These are phyloP conservation scores for Colletotrichum graminicola DNA, from an alignment of 2,329 filamentous ascomycete species.

Conservation along the genomic window DNA sequence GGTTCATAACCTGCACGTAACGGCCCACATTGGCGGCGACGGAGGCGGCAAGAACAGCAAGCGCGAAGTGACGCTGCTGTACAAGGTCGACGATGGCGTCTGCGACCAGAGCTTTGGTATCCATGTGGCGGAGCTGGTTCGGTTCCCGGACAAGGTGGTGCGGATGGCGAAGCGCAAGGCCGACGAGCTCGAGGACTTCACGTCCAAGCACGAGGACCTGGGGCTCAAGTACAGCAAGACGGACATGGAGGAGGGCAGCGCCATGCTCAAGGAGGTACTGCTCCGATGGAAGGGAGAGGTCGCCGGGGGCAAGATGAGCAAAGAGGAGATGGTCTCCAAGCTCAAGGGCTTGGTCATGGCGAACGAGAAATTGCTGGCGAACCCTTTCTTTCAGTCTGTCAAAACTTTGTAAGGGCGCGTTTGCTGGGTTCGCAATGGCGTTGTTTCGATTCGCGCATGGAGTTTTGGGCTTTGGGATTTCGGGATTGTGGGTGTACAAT, in stretches of 20 bases:
- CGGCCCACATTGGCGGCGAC: conserved; percentile 83
- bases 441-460: neutral
- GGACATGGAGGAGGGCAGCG: conserved; percentile 90
- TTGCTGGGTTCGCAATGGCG: neutral
- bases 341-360: conserved; percentile 84
- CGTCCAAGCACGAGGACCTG: conserved; percentile 77
- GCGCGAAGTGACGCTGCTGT: conserved; percentile 92
- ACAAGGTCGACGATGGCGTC: conserved; percentile 95
- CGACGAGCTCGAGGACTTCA: conserved; percentile 97
- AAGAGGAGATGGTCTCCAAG: conserved; percentile 81
- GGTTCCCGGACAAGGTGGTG: conserved; percentile 96
- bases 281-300: conserved; percentile 87
- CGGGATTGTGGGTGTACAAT: neutral
- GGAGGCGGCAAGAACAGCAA: conserved; percentile 63
- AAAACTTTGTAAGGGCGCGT: conserved; percentile 61
- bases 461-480: conserved; percentile 16
- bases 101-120: conserved; percentile 99
- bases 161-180: conserved; percentile 99
- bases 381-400: conserved; percentile 78
- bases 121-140: conserved; percentile 95
- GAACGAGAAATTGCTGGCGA: conserved; percentile 73
- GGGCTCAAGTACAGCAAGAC: conserved; percentile 78
- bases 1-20: conserved; percentile 94
- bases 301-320: conserved; percentile 69
- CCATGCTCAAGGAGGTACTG: conserved; percentile 85